Evolutionary conservation across 1,139 yeast genomes (phyloP), one percentile per base, ranked within the genome.

Genomic region (Barnettozyma hawaiiensis): DNA sequence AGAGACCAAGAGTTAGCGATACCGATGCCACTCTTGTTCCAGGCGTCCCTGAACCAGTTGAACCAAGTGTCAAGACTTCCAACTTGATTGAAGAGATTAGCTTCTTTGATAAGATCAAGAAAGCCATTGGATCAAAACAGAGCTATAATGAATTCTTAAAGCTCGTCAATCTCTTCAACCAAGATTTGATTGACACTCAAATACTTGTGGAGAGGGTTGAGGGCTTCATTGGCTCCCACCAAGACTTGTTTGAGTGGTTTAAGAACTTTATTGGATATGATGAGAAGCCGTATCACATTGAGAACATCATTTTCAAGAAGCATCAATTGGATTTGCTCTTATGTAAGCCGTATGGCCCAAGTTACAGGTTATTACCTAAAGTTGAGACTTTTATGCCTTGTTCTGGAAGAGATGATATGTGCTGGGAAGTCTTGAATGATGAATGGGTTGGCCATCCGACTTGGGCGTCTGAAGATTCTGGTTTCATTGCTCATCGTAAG

Each of bases 361-460:
- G 96, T 31, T 92, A 92, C 63, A 78, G 97, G 58, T 79, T 85
- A 56, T 71, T 94, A 42, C 99, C 99, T 23, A 92, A 92, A 58
- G 79, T 94, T 1, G 97, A 92, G 61, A 87, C 96, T 0, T 85
- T 81, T 59, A 89, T 90, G 96, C 97, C 97, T 16, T 90, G 97
- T 59, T 86, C 96, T 9, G 98, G 98, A 20, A 78, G 98, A 54
- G 99, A 94, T 63, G 97, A 90, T 59, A 86, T 94, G 94, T 94
- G 98, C 62, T 90, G 97, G 97, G 97, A 92, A 61, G 96, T 92
- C 21, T 73, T 94, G 54, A 92, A 92, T 63, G 98, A 92, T 62
- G 97, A 92, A 65, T 94, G 97, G 97, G 97, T 92, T 21, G 97
- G 97, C 3, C 97, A 90, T 64, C 99, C 99, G 31, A 95, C 96